Base-by-base conservation (phyloP, 2,329 filamentous ascomycete species). In the Pseudopyricularia javanii region DNA sequence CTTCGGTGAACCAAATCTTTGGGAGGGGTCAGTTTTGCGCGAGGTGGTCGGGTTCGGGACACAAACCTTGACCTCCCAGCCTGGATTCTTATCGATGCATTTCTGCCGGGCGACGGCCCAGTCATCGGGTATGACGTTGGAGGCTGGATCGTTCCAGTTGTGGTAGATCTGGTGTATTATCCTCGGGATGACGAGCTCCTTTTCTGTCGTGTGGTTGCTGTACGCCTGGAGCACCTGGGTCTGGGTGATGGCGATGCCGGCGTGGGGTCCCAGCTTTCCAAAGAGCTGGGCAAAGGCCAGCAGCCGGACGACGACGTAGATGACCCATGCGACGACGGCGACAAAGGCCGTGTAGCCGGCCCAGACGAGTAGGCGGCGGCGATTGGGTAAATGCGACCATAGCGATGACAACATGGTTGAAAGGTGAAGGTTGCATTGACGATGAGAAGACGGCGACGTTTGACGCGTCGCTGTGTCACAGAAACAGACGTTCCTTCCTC, bases 61-160 rank as follows among this genome's bases (percentile, higher is more conserved):
- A 63, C 73, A 26, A 64, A 85, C 81, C 70, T 77, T 88, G 70
- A 88, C 88, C 63, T 89, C 83, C 64, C 84, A 90, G 59, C 83
- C 82, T 1, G 79, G 74, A 63, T 90, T 85, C 50, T 83, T 64
- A 22, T 83, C 75, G 53, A 82, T 69, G 68, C 86, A 89, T 59
- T 74, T 83, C 66, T 80, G 70, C 59, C 86, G 83, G 32, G 83
- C 75, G 9, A 73, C 74, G 54, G 73, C 68, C 86, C 86, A 89
- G 52, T 82, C 76, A 47, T 69, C 70, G 0, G 85, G 85, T 37
- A 89, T 81, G 45, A 74, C 80, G 53, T 83, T 53, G 43, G 28
- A 47, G 28, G 54, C 57, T 3, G 61, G 59, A 5, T 59, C 56
- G 12, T 56, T 53, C 61, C 61, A 63, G 50, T 62, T 62, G 54